Conservation (phyloP, 805 yeast genomes). For the Brettanomyces custersianus region DNA sequence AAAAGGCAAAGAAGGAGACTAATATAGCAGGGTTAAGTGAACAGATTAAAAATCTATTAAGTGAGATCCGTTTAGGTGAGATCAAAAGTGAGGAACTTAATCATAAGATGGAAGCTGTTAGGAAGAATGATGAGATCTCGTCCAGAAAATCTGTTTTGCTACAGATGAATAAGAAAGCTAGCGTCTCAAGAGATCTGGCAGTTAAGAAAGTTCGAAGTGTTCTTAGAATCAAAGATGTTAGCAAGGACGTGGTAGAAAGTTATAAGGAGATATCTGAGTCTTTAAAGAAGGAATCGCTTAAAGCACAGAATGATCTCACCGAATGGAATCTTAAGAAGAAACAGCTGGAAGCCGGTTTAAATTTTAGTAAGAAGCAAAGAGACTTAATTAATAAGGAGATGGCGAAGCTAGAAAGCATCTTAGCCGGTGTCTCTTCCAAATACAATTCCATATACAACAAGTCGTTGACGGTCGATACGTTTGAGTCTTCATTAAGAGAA, state of each 20-base stretch:
- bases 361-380: background rate
- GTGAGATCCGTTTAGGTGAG: slow-evolving; percentile 23
- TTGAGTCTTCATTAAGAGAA: slow-evolving; percentile 40
- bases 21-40: slow-evolving; percentile 31
- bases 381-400: slow-evolving; percentile 8
- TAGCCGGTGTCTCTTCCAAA: slow-evolving; percentile 1
- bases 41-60: slow-evolving; percentile 19
- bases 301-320: slow-evolving; percentile 8
- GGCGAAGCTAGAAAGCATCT: background rate
- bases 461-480: slow-evolving; percentile 33
- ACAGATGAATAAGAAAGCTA: slow-evolving; percentile 9
- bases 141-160: slow-evolving; percentile 36
- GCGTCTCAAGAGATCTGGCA: slow-evolving; percentile 11
- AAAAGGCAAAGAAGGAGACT: slow-evolving; percentile 21
- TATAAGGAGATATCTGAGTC: slow-evolving; percentile 2
- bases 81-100: slow-evolving; percentile 43
- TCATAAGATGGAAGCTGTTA: slow-evolving; percentile 39
- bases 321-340: slow-evolving; percentile 6
- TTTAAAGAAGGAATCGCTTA: slow-evolving; percentile 7
- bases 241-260: slow-evolving; percentile 10
- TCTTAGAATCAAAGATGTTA: slow-evolving; percentile 1
- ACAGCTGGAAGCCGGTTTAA: slow-evolving; percentile 4
- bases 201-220: slow-evolving; percentile 4
- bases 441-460: slow-evolving; percentile 26
- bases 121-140: slow-evolving; percentile 48